These are phyloP conservation scores for Graphilbum ipis-grandicollis DNA, from an alignment of 2,329 filamentous ascomycete genomes.

Conservation along the genomic window DNA sequence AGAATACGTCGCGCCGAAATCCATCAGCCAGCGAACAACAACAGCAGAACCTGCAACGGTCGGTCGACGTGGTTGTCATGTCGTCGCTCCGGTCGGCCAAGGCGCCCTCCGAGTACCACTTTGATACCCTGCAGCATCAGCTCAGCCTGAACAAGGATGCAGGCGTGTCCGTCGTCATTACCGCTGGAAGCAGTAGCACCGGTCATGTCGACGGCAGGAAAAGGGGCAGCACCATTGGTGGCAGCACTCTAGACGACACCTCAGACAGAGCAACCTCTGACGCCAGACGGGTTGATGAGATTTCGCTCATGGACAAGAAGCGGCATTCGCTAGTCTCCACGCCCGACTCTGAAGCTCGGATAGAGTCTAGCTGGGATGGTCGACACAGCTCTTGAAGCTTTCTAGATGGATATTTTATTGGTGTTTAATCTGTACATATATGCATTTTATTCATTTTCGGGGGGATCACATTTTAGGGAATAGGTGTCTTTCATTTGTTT, in stretches of 20 bases:
- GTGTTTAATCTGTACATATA: too few species aligned
- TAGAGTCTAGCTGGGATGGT: not conserved
- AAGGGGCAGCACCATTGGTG: too few species aligned
- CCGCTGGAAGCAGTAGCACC: not conserved
- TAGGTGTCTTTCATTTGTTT: too few species aligned
- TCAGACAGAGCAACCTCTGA: not conserved
- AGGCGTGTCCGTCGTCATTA: slow-evolving; percentile 1
- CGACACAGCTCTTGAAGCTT: not conserved
- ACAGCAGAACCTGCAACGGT: not conserved
- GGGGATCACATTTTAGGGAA: too few species aligned
- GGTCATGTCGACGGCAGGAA: not conserved
- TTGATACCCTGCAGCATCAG: not conserved
- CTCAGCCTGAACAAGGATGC: not conserved
- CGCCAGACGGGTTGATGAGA: not conserved
- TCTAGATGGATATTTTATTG: not conserved
- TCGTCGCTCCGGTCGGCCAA: slow-evolving; percentile 1
- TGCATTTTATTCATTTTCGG: too few species aligned
- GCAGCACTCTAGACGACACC: too few species aligned
- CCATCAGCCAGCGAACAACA: too few species aligned
- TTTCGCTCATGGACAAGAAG: not conserved
- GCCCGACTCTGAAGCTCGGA: not conserved
- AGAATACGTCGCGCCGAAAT: not conserved
- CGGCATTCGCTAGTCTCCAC: not conserved
- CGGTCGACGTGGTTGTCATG: slow-evolving; percentile 3
- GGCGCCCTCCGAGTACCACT: not conserved